Conservation (phyloP, 2,329 filamentous ascomycete genomes). For the Sporothrix luriei region DNA sequence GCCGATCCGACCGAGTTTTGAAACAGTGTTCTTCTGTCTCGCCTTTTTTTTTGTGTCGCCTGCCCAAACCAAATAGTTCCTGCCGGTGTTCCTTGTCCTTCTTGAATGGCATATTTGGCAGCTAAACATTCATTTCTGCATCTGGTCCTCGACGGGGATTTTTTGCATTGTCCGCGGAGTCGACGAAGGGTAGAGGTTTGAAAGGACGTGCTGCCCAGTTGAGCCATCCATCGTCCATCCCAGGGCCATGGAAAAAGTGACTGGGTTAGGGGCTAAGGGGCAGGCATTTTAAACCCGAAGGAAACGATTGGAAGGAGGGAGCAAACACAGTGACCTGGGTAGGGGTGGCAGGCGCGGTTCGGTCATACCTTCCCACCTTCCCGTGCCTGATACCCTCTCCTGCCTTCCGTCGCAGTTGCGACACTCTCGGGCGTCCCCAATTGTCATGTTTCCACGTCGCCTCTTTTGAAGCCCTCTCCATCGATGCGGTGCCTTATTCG, state of each 20-base stretch:
- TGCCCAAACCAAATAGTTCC: not conserved
- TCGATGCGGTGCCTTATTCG: not conserved
- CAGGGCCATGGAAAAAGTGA: conserved; percentile 22
- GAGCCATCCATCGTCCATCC: not conserved
- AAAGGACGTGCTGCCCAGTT: conserved; percentile 1
- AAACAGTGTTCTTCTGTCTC: conserved; percentile 27
- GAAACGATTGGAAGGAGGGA: conserved; percentile 13
- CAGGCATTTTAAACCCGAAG: conserved; percentile 18
- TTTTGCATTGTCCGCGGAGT: not conserved
- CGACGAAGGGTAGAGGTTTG: not conserved
- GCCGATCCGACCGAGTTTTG: conserved; percentile 31
- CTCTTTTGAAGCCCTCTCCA: not conserved
- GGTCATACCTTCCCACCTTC: conserved; percentile 5
- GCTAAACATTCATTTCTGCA: not conserved
- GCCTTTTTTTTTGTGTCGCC: not conserved
- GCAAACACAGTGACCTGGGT: not conserved
- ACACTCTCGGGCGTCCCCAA: not conserved
- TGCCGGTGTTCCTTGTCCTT: not conserved
- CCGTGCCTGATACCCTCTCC: not conserved
- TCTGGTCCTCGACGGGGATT: not conserved
- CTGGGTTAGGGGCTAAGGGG: conserved; percentile 10
- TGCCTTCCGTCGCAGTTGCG: conserved; percentile 17
- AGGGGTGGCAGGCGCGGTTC: conserved; percentile 8
- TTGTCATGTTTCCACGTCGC: not conserved
- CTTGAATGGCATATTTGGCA: not conserved